A percentile compares a stretch with the other conserved stretches of the same genome.
phyloP scores from a whole-genome alignment of 768 basidiomycete species.

The Mycena indigotica region DNA sequence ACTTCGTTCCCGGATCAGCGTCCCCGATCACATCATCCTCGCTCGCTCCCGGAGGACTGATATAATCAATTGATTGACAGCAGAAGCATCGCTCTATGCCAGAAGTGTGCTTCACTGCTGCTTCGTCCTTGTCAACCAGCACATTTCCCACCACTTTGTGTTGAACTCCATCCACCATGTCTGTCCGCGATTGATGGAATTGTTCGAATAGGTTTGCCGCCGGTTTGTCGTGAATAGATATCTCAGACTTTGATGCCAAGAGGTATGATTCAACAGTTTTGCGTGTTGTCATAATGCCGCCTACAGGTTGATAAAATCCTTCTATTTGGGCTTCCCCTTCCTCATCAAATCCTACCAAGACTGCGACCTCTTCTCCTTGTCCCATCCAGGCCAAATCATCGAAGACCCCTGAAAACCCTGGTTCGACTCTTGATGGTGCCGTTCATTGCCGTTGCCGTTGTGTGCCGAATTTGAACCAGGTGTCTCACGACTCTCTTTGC shows the following conservation, averaged over 20 bases:
- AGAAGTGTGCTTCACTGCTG: neutral
- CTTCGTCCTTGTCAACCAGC: neutral
- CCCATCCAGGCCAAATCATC: slow-evolving; percentile 3
- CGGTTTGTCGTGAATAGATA: neutral
- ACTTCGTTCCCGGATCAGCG: neutral
- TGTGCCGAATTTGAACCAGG: no score
- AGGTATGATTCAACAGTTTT: slow-evolving; percentile 4
- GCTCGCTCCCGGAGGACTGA: neutral
- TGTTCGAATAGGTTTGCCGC: neutral
- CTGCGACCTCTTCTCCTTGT: slow-evolving; percentile 14
- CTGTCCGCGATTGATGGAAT: neutral
- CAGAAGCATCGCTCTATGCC: neutral
- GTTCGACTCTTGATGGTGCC: no score
- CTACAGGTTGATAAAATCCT: slow-evolving; percentile 13
- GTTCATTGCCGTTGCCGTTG: no score
- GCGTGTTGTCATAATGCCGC: slow-evolving; percentile 6
- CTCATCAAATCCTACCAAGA: slow-evolving; percentile 9
- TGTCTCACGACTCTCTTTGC: no score
- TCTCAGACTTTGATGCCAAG: neutral
- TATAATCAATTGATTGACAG: slow-evolving; percentile 3
- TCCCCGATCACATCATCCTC: neutral
- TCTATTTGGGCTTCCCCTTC: slow-evolving; percentile 2
- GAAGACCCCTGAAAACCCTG: slow-evolving; percentile 6
- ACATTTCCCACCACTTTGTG: slow-evolving; percentile 8
- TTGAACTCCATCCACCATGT: slow-evolving; percentile 3